Conservation (phyloP, 805 yeast species). For the Suhomyces faveliae region DNA sequence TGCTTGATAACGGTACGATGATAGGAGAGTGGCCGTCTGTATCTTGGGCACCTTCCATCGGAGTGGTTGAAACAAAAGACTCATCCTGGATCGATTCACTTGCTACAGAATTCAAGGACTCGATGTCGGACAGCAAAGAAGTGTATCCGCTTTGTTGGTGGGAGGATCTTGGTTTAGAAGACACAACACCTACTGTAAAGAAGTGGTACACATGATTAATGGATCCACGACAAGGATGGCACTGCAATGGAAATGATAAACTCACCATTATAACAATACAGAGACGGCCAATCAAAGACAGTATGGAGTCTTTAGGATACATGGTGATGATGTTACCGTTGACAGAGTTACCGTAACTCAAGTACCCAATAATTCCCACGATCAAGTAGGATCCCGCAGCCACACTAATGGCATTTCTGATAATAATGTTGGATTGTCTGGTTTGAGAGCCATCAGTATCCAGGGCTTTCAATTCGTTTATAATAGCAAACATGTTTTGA, state of each 20-base stretch:
- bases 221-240: constrained; percentile 78
- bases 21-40: constrained; percentile 48
- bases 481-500: constrained; percentile 75
- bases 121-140: constrained; percentile 26
- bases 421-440: constrained; percentile 48
- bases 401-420: constrained; percentile 52
- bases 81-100: constrained; percentile 27
- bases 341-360: constrained; percentile 67
- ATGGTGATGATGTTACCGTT: constrained; percentile 67
- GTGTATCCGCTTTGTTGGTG: constrained; percentile 25
- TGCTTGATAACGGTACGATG: constrained; percentile 48
- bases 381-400: constrained; percentile 58
- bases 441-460: constrained; percentile 39
- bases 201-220: constrained; percentile 62
- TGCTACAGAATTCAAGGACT: constrained; percentile 18
- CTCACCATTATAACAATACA: constrained; percentile 70
- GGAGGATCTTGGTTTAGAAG: constrained; percentile 22
- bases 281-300: constrained; percentile 54
- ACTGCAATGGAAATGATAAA: constrained; percentile 75
- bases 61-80: constrained; percentile 43
- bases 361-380: constrained; percentile 69
- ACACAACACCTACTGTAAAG: constrained; percentile 33
- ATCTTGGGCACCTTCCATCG: constrained; percentile 47
- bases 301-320: constrained; percentile 54
- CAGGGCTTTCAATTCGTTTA: constrained; percentile 57